phyloP scores from a whole-genome alignment of 768 basidiomycete genomes.

The Tylopilus plumbeoviolaceoides region DNA sequence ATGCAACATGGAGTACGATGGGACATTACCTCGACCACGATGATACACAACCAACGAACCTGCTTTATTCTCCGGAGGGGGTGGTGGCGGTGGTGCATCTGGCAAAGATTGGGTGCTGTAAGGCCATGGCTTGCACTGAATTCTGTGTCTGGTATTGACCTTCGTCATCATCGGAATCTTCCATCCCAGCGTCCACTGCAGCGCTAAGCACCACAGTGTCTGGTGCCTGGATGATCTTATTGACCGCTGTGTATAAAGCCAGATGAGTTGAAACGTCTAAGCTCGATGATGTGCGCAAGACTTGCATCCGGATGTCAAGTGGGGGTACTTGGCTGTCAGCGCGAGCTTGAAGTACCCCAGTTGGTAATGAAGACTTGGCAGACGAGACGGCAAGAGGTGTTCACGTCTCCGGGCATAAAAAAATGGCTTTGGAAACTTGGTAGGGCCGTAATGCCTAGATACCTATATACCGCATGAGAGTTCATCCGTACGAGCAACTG shows the following conservation, averaged over 20 bases:
- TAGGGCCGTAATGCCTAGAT: constrained; percentile 6
- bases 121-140: constrained; percentile 21
- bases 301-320: constrained; percentile 42
- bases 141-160: constrained; percentile 15
- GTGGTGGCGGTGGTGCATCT: constrained; percentile 26
- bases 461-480: constrained; percentile 11
- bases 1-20: background rate
- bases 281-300: background rate
- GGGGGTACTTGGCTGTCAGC: constrained; percentile 35
- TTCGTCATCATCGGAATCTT: constrained; percentile 31
- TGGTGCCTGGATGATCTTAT: constrained; percentile 45
- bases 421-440: constrained; percentile 23
- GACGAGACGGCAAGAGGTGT: constrained; percentile 13
- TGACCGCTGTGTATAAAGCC: constrained; percentile 39
- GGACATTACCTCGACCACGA: constrained; percentile 24
- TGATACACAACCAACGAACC: constrained; percentile 46
- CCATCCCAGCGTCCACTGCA: constrained; percentile 42
- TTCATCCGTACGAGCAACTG: background rate
- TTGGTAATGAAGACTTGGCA: constrained; percentile 24
- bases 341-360: constrained; percentile 24
- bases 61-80: constrained; percentile 43
- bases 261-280: constrained; percentile 1
- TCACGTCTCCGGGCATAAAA: constrained; percentile 22
- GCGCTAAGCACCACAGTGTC: constrained; percentile 43
- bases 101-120: background rate